Evolutionary conservation across 176 grass and related monocot species (phyloP), one percentile per base, ranked within the genome.

Genomic region (Carex myosuroides): DNA sequence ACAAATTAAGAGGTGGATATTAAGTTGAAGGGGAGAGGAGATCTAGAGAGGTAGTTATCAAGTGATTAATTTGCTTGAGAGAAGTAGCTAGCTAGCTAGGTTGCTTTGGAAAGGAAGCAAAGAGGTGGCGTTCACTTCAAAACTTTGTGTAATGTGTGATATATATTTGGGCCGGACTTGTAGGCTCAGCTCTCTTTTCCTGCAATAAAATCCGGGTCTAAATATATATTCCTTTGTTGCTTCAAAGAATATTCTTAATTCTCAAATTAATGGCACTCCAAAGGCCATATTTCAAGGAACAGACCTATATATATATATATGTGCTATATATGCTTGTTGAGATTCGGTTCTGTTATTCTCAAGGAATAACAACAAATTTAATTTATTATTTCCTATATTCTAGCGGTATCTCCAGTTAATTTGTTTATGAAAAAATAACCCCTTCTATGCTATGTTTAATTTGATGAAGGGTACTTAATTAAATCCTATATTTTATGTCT

Each of bases 101-200:
- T 77, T 85, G 55, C 83, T 85, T 85, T 85, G 57, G 21, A 85
- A 52, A 74, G 58, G 60, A 85, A 85, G 84, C 84, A 85, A 85
- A 75, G 70, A 46, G 70, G 69, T 85, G 69, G 44, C 84, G 84
- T 85, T 85, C 84, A 64, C 73, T 85, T 85, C 84, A 85, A 85
- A 79, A 60, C 73, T 79, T 48, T 44, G 83, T 63, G 79, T 62
- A 73, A 48, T 76, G 44, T 52, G 24, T 76, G 72, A 55, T 22
- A 16, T 6, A 44, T 50, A 50, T 21, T 77, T 77, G 73, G 50
- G 73, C 73, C 73, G 73, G 73, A 77, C 13, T 77, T 77, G 73
- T 56, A 32, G 73, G 73, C 73, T 77, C 73, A 77, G 73, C 61
- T 62, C 80, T 83, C 46, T 6, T 65, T 83, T 83, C 61, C 17